phyloP scores from a whole-genome alignment of 495 filamentous ascomycete genomes.

The Echria macrotheca region DNA sequence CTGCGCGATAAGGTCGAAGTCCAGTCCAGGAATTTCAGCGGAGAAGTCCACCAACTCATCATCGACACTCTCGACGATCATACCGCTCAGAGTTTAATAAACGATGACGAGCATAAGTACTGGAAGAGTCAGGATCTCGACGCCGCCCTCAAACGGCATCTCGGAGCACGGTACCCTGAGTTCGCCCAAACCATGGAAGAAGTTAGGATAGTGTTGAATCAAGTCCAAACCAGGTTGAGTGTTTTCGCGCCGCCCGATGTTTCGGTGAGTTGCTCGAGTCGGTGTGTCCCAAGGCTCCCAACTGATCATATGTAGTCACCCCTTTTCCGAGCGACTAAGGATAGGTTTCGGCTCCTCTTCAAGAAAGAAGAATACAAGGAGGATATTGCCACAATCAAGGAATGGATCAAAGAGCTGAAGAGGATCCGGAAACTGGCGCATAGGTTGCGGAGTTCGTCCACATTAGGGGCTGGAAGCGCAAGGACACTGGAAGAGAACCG shows the following conservation, averaged over 20 bases:
- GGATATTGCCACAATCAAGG: conserved; percentile 3
- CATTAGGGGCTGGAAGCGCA: neutral
- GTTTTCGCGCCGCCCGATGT: conserved; percentile 6
- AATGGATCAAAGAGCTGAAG: conserved; percentile 6
- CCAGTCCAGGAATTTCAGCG: conserved; percentile 1
- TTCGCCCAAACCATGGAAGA: conserved; percentile 2
- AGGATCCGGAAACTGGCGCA: conserved; percentile 3
- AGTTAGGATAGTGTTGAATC: conserved; percentile 1
- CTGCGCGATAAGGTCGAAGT: conserved; percentile 6
- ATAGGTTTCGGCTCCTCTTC: conserved; percentile 5
- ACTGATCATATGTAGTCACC: neutral
- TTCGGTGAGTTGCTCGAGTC: neutral
- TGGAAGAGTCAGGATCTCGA: conserved; percentile 6
- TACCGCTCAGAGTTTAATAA: conserved; percentile 3
- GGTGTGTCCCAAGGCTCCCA: neutral
- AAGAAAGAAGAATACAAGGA: conserved; percentile 9
- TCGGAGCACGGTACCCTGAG: neutral
- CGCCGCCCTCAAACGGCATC: neutral
- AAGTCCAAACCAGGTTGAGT: conserved; percentile 4
- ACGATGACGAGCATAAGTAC: conserved; percentile 2
- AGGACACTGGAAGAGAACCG: neutral
- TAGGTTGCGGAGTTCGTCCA: conserved; percentile 2
- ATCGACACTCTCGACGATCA: conserved; percentile 7
- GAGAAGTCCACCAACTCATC: conserved; percentile 2
- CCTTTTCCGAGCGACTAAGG: conserved; percentile 1